Evolutionary conservation across 768 basidiomycete genomes (phyloP).

Genomic region (Hypholoma sublateritium): DNA sequence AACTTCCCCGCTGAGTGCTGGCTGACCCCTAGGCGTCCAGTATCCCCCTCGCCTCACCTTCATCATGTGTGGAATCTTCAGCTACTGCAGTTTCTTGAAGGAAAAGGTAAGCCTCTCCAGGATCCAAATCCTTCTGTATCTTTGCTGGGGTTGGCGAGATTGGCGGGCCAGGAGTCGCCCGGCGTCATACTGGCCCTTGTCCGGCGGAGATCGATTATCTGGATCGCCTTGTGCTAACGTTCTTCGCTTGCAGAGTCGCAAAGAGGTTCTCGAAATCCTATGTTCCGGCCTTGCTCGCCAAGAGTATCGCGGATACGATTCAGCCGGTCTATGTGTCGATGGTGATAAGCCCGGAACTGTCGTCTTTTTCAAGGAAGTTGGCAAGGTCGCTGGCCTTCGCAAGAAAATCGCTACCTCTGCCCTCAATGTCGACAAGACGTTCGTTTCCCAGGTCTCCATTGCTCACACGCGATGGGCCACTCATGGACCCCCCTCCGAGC

Average conservation of each 20-base stretch:
- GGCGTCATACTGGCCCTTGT: too few relatives aligned
- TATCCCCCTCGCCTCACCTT: constrained; percentile 5
- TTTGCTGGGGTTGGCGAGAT: too few relatives aligned
- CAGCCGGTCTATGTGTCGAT: constrained; percentile 88
- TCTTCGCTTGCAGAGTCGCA: constrained; percentile 62
- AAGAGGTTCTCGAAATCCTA: constrained; percentile 88
- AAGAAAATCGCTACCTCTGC: constrained; percentile 78
- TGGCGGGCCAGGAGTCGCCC: too few relatives aligned
- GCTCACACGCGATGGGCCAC: constrained; percentile 99
- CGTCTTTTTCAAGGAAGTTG: constrained; percentile 94
- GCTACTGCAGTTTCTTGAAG: constrained; percentile 90
- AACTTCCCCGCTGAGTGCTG: background rate
- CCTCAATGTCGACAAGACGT: constrained; percentile 74
- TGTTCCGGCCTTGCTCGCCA: constrained; percentile 89
- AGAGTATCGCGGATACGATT: constrained; percentile 99
- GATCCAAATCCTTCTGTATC: constrained; percentile 2
- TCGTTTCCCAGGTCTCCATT: constrained; percentile 89
- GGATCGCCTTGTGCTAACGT: constrained; percentile 15
- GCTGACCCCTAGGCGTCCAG: background rate
- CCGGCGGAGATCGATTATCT: constrained; percentile 8
- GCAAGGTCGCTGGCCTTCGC: constrained; percentile 92
- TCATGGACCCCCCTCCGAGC: constrained; percentile 83
- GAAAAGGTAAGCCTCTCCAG: constrained; percentile 70
- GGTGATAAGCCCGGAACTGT: constrained; percentile 81
- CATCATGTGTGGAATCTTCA: constrained; percentile 94